These are phyloP conservation scores for Amanita bisporigera DNA, from an alignment of 1,284 basidiomycete species.

Conservation along the genomic window DNA sequence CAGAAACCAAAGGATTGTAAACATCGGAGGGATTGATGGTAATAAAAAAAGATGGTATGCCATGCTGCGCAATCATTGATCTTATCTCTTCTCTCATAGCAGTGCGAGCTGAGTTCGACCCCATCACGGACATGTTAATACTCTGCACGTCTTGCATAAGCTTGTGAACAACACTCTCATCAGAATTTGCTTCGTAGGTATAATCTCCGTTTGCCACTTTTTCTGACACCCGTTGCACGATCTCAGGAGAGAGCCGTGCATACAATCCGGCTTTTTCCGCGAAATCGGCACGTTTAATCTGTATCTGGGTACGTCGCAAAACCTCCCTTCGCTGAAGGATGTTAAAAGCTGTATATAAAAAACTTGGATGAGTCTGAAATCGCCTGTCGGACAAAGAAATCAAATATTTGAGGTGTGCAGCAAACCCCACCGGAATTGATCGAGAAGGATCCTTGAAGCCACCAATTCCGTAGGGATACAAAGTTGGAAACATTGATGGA, in stretches of 20 bases:
- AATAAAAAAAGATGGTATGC: constrained; percentile 39
- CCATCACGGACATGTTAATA: constrained; percentile 16
- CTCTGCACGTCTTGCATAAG: constrained; percentile 26
- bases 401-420: not conserved
- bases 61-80: constrained; percentile 6
- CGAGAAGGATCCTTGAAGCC: constrained; percentile 39
- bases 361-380: not conserved
- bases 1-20: constrained; percentile 41
- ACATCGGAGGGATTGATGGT: too few species aligned
- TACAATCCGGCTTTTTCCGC: not conserved
- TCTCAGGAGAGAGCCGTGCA: not conserved
- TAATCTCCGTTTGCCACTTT: not conserved
- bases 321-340: not conserved
- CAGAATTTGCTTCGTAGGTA: not conserved
- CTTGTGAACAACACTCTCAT: not conserved
- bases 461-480: constrained; percentile 47
- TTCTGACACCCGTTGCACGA: not conserved
- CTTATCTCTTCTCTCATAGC: not conserved
- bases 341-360: constrained; percentile 2
- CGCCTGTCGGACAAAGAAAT: not conserved
- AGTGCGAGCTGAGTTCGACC: not conserved
- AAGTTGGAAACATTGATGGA: constrained; percentile 42
- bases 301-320: not conserved
- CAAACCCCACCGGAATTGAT: not conserved
- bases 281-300: not conserved